Base-by-base conservation (phyloP, 2,329 filamentous ascomycete genomes). In the Aspergillus jensenii region DNA sequence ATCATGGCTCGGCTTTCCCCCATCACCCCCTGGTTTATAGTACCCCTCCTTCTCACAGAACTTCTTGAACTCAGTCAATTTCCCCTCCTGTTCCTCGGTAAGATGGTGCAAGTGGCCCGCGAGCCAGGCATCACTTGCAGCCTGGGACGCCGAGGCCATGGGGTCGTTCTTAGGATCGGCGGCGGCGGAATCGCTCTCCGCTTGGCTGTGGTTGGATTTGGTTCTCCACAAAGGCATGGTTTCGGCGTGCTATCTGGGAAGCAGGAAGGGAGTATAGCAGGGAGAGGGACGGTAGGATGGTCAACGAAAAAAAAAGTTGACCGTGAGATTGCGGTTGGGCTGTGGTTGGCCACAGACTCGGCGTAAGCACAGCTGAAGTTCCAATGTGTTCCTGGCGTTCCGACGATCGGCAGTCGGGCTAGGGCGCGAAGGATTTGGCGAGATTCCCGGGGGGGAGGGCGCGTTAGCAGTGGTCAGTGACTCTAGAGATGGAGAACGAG, bases 71-170 rank as follows among this genome's bases (percentile, higher is more conserved):
- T 84, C 81, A 23, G 77, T 74, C 51, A 97, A 81, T 17, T 87
- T 85, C 31, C 81, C 76, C 64, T 87, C 82, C 77, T 97, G 90
- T 51, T 84, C 80, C 19, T 82, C 78, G 25, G 80, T 90, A 59
- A 97, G 81, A 74, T 93, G 88, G 49, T 91, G 88, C 46, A 93
- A 79, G 72, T 96, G 92, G n/a, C 91, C 92, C 9, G 70, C 70
- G 39, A 76, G 65, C 73, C 73, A 76, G 37, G 65, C 73, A 11
- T 68, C 72, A 21, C 73, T 70, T 6, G 71, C 63, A 15, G 73
- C 73, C 55, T 73, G 71, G 44, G 66, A 67, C 23, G 73, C 73
- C 21, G 73, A 74, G 14, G 70, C 73, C 49, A 65, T 64, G 47
- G 69, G 63, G 60, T 75, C 73, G 62, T 75, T 75, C 51, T 74